Percentiles rank a stretch among this genome's conserved stretches.
phyloP scores from a whole-genome alignment of 2,329 filamentous ascomycete genomes.

The Aspergillus eucalypticola region DNA sequence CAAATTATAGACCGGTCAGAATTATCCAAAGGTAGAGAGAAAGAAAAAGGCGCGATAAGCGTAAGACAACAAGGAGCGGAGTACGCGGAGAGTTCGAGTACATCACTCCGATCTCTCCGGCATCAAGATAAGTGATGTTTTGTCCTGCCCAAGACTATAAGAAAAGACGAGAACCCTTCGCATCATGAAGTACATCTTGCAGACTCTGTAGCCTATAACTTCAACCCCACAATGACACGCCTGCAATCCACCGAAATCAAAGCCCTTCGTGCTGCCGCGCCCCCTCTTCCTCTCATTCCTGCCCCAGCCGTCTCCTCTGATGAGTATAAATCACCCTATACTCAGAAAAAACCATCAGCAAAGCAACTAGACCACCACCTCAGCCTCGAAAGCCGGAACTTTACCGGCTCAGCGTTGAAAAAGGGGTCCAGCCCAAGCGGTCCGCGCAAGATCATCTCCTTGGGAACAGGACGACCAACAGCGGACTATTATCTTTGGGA shows the following conservation, averaged over 20 bases:
- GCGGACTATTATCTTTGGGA: conserved; percentile 1
- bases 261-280: not conserved
- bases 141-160: too few relatives aligned
- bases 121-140: too few relatives aligned
- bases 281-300: not conserved
- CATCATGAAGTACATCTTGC: too few relatives aligned
- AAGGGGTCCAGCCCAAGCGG: conserved; percentile 36
- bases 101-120: too few relatives aligned
- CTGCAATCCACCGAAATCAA: not conserved
- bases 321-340: not conserved
- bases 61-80: too few relatives aligned
- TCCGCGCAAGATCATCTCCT: not conserved
- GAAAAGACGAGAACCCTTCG: too few relatives aligned
- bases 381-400: not conserved
- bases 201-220: too few relatives aligned
- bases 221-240: not conserved
- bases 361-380: not conserved
- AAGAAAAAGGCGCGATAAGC: too few relatives aligned
- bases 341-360: not conserved
- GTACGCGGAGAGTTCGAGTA: too few relatives aligned
- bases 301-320: not conserved
- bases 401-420: not conserved
- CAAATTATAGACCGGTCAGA: too few relatives aligned
- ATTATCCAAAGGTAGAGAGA: too few relatives aligned
- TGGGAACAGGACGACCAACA: not conserved